A percentile compares a stretch with the other conserved stretches of the same genome.
phyloP scores from a whole-genome alignment of 257 asterid species.

The Gentiana dahurica region DNA sequence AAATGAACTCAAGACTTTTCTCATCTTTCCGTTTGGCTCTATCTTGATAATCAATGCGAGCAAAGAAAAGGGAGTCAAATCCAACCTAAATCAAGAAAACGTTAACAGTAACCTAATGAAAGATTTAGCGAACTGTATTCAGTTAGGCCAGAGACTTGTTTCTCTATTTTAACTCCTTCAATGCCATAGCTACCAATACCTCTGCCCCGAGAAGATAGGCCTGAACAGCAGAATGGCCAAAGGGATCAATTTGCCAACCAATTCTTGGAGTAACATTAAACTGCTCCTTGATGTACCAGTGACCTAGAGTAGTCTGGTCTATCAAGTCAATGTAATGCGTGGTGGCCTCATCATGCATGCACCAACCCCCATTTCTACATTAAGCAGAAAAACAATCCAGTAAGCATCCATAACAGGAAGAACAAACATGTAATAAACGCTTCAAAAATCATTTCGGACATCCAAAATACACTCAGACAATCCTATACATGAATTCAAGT shows the following conservation, averaged over 20 bases:
- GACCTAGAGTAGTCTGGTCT: constrained; percentile 77
- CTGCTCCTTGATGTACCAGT: constrained; percentile 46
- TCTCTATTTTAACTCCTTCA: too few relatives aligned
- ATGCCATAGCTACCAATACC: constrained; percentile 29
- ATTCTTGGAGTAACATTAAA: constrained; percentile 59
- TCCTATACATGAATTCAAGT: constrained; percentile 57
- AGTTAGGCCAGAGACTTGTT: too few relatives aligned
- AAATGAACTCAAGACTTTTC: constrained; percentile 67
- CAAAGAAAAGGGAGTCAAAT: constrained; percentile 70
- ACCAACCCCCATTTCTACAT: constrained; percentile 69
- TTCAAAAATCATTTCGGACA: too few relatives aligned
- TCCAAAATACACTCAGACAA: too few relatives aligned
- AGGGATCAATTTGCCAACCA: constrained; percentile 93
- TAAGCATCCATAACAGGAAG: background rate
- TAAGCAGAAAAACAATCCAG: constrained; percentile 7
- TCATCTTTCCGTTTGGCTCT: constrained; percentile 49
- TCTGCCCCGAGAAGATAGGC: constrained; percentile 79
- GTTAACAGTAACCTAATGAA: too few relatives aligned
- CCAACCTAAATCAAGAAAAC: constrained; percentile 30
- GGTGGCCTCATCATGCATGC: constrained; percentile 89
- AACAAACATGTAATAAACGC: too few relatives aligned
- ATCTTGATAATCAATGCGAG: constrained; percentile 82
- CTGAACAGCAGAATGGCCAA: constrained; percentile 85
- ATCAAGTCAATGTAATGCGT: constrained; percentile 76
- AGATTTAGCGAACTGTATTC: too few relatives aligned